Percentiles rank a stretch among this genome's conserved stretches.
Evolutionary conservation across 176 grass and related monocot genomes (phyloP).

Genomic region (Eragrostis curvula): DNA sequence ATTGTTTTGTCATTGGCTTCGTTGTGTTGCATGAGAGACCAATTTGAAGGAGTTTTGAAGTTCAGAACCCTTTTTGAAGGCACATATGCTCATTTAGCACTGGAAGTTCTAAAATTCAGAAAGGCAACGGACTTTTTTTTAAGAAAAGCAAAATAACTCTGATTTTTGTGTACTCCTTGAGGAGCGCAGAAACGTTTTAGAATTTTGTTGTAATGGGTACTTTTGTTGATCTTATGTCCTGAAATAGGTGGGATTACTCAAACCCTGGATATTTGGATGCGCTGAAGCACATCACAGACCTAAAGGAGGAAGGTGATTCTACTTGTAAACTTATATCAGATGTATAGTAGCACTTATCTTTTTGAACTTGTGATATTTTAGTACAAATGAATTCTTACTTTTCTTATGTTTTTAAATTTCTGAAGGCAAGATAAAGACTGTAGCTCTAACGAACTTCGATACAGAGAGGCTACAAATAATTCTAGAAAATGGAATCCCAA

Average conservation of each 20-base stretch:
- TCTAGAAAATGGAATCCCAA: slow-evolving; percentile 87
- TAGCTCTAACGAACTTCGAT: slow-evolving; percentile 83
- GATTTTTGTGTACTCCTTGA: not conserved
- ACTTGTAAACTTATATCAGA: not conserved
- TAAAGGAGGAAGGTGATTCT: slow-evolving; percentile 87
- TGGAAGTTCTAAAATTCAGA: not conserved
- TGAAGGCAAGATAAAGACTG: slow-evolving; percentile 82
- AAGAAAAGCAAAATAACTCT: not conserved
- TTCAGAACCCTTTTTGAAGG: not conserved
- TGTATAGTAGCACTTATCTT: not conserved
- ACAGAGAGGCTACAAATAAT: slow-evolving; percentile 83
- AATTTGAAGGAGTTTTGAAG: not conserved
- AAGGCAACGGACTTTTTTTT: not conserved
- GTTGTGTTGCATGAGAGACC: slow-evolving; percentile 2
- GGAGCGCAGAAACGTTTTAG: not conserved
- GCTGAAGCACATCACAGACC: slow-evolving; percentile 85
- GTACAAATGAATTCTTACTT: slow-evolving; percentile 8
- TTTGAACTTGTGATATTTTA: not conserved
- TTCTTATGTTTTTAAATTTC: slow-evolving; percentile 26
- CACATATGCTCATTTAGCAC: not conserved
- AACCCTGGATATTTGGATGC: slow-evolving; percentile 97
- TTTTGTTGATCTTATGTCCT: not conserved
- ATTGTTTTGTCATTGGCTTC: not conserved
- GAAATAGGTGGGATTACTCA: slow-evolving; percentile 94
- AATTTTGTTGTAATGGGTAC: not conserved